Percentiles rank a stretch among this genome's conserved stretches.
These are phyloP conservation scores for Ascodesmis nigricans DNA, from an alignment of 495 filamentous ascomycete genomes.

Conservation along the genomic window DNA sequence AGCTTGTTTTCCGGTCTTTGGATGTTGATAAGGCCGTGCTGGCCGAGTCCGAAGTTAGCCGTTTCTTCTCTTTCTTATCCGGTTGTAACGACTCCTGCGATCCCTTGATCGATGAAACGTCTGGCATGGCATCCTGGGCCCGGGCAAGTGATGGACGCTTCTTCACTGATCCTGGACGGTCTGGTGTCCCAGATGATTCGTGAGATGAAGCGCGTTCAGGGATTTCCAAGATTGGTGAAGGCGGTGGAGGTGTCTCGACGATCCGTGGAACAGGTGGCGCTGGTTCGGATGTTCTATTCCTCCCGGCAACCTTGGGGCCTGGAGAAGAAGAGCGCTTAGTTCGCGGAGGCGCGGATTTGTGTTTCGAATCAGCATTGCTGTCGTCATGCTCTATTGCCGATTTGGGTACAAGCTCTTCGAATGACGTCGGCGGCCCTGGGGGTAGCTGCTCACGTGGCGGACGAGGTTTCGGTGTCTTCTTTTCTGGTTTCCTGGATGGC, in stretches of 20 bases:
- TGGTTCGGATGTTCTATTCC: constrained; percentile 15
- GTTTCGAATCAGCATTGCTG: constrained; percentile 5
- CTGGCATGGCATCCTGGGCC: neutral
- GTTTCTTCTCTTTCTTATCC: constrained; percentile 37
- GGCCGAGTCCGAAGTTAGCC: constrained; percentile 30
- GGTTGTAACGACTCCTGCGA: neutral
- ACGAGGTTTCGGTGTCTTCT: constrained; percentile 3
- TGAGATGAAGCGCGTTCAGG: constrained; percentile 22
- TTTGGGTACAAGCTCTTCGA: constrained; percentile 7
- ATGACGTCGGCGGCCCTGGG: constrained; percentile 18
- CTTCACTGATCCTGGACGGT: neutral
- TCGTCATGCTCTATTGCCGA: neutral
- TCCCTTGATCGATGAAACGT: neutral
- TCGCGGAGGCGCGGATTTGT: constrained; percentile 17
- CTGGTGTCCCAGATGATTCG: constrained; percentile 13
- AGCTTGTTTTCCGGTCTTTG: constrained; percentile 51
- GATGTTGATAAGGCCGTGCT: too few relatives aligned
- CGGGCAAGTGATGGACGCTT: constrained; percentile 1
- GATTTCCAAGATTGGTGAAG: constrained; percentile 21
- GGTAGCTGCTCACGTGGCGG: constrained; percentile 4
- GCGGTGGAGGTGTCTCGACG: constrained; percentile 40
- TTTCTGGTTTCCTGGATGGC: constrained; percentile 9
- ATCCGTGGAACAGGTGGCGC: constrained; percentile 38
- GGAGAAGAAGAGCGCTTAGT: constrained; percentile 15
- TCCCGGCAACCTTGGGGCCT: constrained; percentile 12